Evolutionary conservation across 2,329 filamentous ascomycete species (phyloP).

Genomic region (Xylaria sp.): DNA sequence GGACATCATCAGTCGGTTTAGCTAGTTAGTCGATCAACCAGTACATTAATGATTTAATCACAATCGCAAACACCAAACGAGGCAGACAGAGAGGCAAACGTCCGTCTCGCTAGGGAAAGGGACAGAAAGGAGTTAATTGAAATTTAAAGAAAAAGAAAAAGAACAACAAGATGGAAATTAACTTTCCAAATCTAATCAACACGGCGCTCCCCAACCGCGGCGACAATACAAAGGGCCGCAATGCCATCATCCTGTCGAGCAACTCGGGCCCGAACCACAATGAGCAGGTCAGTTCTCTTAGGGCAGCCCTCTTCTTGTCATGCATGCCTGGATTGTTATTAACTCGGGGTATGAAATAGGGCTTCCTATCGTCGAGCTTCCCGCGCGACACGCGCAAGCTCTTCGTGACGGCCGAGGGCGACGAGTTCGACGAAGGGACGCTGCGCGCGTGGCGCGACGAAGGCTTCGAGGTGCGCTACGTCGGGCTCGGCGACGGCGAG

Average conservation of each 20-base stretch:
- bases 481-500: constrained; percentile 53
- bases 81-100: background rate
- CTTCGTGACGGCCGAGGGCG: constrained; percentile 57
- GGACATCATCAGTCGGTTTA: too few species aligned
- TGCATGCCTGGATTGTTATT: too few species aligned
- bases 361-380: constrained; percentile 56
- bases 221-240: constrained; percentile 37
- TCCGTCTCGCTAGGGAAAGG: too few species aligned
- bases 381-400: constrained; percentile 53
- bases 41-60: background rate
- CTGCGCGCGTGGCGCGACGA: constrained; percentile 56
- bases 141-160: too few species aligned
- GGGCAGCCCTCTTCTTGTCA: too few species aligned
- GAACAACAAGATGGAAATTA: constrained; percentile 44
- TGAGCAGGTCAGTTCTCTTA: constrained; percentile 44
- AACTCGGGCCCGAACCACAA: constrained; percentile 51
- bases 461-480: constrained; percentile 57
- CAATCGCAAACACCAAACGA: background rate
- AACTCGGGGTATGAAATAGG: constrained; percentile 11
- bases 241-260: constrained; percentile 33
- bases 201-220: constrained; percentile 43
- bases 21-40: too few species aligned
- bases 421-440: constrained; percentile 55
- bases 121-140: too few species aligned
- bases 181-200: constrained; percentile 47